A percentile compares a stretch with the other conserved stretches of the same genome.
phyloP scores from a whole-genome alignment of 2,329 filamentous ascomycete genomes.

The Xylariaceae sp. region DNA sequence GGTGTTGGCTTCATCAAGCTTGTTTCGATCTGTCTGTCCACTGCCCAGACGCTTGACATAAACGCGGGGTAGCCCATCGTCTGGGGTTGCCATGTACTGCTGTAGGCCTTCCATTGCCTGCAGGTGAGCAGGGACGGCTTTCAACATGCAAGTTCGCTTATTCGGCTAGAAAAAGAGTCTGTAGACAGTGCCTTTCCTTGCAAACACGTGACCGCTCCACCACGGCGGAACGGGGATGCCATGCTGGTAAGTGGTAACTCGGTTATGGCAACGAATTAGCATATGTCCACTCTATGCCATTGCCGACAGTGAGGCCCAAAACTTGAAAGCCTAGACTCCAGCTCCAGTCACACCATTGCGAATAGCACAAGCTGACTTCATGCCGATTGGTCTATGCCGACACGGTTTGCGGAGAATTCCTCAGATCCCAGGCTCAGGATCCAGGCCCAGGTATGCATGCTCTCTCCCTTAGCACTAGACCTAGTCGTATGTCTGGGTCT shows the following conservation, averaged over 20 bases:
- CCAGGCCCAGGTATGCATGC: conserved; percentile 8
- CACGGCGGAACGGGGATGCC: conserved; percentile 10
- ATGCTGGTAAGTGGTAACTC: conserved; percentile 5
- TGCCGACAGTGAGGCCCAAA: conserved; percentile 11
- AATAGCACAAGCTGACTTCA: not conserved
- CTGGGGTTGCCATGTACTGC: not conserved
- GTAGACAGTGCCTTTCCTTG: conserved; percentile 4
- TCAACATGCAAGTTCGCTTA: not conserved
- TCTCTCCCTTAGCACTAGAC: conserved; percentile 3
- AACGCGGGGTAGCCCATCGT: conserved; percentile 11
- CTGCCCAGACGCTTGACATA: conserved; percentile 7
- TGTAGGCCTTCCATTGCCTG: too few species aligned
- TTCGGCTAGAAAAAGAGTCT: not conserved
- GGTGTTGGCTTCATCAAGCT: too few species aligned
- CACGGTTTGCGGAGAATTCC: conserved; percentile 12
- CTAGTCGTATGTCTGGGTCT: not conserved
- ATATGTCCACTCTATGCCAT: not conserved
- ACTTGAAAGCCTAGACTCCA: not conserved
- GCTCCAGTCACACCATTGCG: not conserved
- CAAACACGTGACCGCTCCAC: conserved; percentile 3
- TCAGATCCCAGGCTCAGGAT: conserved; percentile 16
- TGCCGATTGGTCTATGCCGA: not conserved
- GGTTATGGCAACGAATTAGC: conserved; percentile 6
- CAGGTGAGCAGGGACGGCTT: too few species aligned
- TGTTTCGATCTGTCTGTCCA: too few species aligned